A percentile compares a stretch with the other conserved stretches of the same genome.
Conservation (phyloP, 116 monocot genomes). For the Thalassia testudinum region DNA sequence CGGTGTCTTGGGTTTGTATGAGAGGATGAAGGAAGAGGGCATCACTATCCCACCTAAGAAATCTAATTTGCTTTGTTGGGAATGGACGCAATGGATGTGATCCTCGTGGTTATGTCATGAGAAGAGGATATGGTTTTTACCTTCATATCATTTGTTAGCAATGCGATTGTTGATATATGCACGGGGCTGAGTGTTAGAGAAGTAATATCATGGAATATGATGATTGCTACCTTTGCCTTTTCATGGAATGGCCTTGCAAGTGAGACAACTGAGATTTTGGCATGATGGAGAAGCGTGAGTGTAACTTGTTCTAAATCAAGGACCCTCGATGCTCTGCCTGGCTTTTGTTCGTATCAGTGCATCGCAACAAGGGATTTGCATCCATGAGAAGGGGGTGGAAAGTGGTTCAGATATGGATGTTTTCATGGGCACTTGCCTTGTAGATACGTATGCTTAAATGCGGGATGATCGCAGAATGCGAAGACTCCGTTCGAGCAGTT, state of each 20-base stretch:
- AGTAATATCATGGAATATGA: conserved; percentile 68
- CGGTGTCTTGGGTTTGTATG: conserved; percentile 19
- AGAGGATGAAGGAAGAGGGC: conserved; percentile 21
- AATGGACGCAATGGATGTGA: conserved; percentile 16
- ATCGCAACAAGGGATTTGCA: conserved; percentile 43
- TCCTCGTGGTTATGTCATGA: conserved; percentile 38
- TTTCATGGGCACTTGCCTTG: conserved; percentile 56
- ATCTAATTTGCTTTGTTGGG: conserved; percentile 48
- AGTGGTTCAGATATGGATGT: conserved; percentile 39
- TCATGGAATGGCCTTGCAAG: conserved; percentile 64
- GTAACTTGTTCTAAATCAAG: conserved; percentile 29
- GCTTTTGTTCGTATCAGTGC: conserved; percentile 62
- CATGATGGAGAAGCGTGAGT: conserved; percentile 21
- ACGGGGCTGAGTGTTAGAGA: conserved; percentile 34
- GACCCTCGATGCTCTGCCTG: conserved; percentile 51
- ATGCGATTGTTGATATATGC: conserved; percentile 71
- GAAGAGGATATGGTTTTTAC: conserved; percentile 41
- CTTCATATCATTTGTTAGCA: conserved; percentile 33
- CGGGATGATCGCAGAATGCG: conserved; percentile 40
- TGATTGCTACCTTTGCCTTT: conserved; percentile 62
- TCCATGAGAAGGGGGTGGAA: conserved; percentile 33
- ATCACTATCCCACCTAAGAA: conserved; percentile 33
- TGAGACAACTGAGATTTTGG: conserved; percentile 55
- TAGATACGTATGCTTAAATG: conserved; percentile 85
- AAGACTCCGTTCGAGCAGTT: conserved; percentile 34